A percentile compares a stretch with the other conserved stretches of the same genome.
These are phyloP conservation scores for Nemania sp. DNA, from an alignment of 2,329 filamentous ascomycete species.

Conservation along the genomic window DNA sequence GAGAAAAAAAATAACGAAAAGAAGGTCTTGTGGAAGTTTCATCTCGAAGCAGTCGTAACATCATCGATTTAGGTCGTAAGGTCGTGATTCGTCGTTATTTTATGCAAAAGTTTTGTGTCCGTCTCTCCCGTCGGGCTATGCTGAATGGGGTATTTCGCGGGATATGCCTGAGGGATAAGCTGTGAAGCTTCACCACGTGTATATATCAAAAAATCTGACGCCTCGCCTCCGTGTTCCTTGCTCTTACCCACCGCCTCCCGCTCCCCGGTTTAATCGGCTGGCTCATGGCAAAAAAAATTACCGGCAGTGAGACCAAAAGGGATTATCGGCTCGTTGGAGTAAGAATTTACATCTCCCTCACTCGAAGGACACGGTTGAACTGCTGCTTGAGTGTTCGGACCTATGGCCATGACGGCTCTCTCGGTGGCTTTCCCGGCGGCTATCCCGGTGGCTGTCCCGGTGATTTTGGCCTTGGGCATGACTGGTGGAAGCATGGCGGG, in stretches of 20 bases:
- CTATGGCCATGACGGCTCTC: constrained; percentile 53
- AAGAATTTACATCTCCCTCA: constrained; percentile 41
- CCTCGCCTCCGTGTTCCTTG: constrained; percentile 31
- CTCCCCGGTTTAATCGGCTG: constrained; percentile 32
- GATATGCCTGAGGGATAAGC: constrained; percentile 42
- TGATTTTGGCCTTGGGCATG: constrained; percentile 48
- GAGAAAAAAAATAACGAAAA: constrained; percentile 27
- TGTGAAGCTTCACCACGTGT: constrained; percentile 46
- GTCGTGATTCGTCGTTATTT: constrained; percentile 42
- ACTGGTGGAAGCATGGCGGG: constrained; percentile 53
- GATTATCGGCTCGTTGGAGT: constrained; percentile 5
- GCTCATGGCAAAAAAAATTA: constrained; percentile 34
- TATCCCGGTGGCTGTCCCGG: constrained; percentile 47
- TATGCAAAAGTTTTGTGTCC: constrained; percentile 44
- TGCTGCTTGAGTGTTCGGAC: constrained; percentile 65
- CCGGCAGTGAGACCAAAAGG: constrained; percentile 28
- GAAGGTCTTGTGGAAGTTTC: constrained; percentile 20
- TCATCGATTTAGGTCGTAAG: constrained; percentile 40
- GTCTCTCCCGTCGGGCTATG: constrained; percentile 37
- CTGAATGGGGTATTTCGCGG: constrained; percentile 40
- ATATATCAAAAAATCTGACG: constrained; percentile 41
- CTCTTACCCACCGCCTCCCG: constrained; percentile 17
- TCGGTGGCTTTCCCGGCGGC: constrained; percentile 49
- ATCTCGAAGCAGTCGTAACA: constrained; percentile 33
- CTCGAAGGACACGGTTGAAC: constrained; percentile 64